Evolutionary conservation across 1,284 basidiomycete genomes (phyloP), one percentile per base, ranked within the genome.

Genomic region (Boletus smithii): DNA sequence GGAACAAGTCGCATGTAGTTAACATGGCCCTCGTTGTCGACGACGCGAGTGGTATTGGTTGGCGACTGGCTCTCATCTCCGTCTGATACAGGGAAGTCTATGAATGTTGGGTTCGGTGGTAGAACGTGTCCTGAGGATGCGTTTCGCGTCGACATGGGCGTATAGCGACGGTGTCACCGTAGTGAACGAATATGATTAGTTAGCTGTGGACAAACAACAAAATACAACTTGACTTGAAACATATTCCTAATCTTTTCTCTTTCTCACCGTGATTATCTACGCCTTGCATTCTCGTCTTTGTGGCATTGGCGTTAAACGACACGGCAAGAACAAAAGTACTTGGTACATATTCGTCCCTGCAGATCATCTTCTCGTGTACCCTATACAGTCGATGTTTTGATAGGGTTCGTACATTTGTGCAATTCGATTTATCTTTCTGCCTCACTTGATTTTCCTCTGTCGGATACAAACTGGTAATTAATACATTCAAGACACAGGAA

Each of bases 231-330:
- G 18, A 20, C 17, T 11, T 7, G 16, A n/a, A n/a, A n/a, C n/a
- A 17, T 8, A 17, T 10, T 29, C 27, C 9, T 29, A 5, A 5
- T 6, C 22, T 14, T 35, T 4, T 33, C 11, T 35, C 13, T 14
- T 26, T 34, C 32, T 41, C 30, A 78, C 80, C 80, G 75, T 68
- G 75, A 72, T 71, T 83, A 84, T 84, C 81, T 79, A 81, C 80
- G 74, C 70, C 71, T 63, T 67, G 75, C 74, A 53, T 60, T 26
- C 49, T 31, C 37, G 57, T 56, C 57, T 52, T 66, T 66, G 67
- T 76, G 46, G 76, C 73, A 69, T 67, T 60, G 72, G 67, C 74
- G 82, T 82, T 84, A 85, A 84, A 85, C 81, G 65, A 73, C 77
- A 62, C 74, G 80, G 81, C 81, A 55, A 84, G 54, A 84, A 38